Percentiles rank a stretch among this genome's conserved stretches.
Conservation (phyloP, 1,284 basidiomycete genomes). For the Chalciporus sp. region DNA sequence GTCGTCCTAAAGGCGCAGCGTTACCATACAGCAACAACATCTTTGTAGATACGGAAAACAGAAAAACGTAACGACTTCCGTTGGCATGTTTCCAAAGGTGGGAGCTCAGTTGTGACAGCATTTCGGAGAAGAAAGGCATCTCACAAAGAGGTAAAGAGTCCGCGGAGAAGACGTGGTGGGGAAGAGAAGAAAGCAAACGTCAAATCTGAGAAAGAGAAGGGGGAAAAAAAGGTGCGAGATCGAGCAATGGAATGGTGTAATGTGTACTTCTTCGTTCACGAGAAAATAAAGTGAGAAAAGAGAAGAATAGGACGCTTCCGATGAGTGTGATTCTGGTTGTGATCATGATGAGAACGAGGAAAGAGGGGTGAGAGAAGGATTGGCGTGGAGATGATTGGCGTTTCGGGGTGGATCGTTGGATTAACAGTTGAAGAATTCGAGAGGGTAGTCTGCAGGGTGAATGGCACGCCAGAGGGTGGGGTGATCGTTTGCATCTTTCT, state of each 20-base stretch:
- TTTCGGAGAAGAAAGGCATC: not conserved
- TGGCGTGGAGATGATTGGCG: not conserved
- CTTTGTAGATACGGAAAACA: too few relatives aligned
- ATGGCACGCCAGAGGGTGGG: slow-evolving; percentile 65
- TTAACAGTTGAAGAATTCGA: slow-evolving; percentile 68
- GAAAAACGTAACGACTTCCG: slow-evolving; percentile 17
- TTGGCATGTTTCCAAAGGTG: slow-evolving; percentile 1
- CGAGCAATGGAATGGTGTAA: slow-evolving; percentile 4
- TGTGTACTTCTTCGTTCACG: slow-evolving; percentile 25
- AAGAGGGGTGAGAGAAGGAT: not conserved
- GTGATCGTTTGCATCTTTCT: slow-evolving; percentile 50
- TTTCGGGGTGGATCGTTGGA: not conserved
- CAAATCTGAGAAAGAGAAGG: not conserved
- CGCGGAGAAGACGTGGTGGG: slow-evolving; percentile 8
- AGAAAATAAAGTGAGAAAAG: not conserved
- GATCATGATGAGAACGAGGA: not conserved
- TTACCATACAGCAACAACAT: not conserved
- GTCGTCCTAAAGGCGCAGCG: not conserved
- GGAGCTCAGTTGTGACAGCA: slow-evolving; percentile 6
- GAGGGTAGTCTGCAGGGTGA: slow-evolving; percentile 55
- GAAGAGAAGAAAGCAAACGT: not conserved
- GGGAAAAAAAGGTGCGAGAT: slow-evolving; percentile 7
- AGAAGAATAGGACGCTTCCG: not conserved
- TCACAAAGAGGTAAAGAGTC: not conserved
- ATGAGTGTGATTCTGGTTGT: not conserved